Evolutionary conservation across 495 filamentous ascomycete species (phyloP), one percentile per base, ranked within the genome.

Genomic region (Pyrenula massariospora): DNA sequence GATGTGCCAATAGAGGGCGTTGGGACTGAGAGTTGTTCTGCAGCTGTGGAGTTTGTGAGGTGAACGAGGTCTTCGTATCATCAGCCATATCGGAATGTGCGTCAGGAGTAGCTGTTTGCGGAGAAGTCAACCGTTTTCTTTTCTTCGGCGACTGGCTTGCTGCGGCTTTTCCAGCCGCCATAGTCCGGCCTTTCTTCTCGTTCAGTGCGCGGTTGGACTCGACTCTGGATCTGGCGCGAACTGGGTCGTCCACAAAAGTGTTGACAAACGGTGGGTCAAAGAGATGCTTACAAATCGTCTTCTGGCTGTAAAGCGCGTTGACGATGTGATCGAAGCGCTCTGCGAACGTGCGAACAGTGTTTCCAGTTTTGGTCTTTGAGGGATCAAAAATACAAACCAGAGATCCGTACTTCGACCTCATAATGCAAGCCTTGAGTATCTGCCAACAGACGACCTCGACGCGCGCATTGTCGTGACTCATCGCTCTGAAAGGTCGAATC

Each of bases 261-360:
- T 64, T 36, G 22, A 67, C 51, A 50, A 68, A 73, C 2, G 56
- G 23, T 0, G 68, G 54, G 42, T 68, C 70, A 15, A 73, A 52
- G 11, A 73, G 48, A 49, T 74, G 72, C 59, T 73, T 72, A 61
- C 68, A 70, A 12, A 73, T 66, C 0, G 70, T 70, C 56, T 74
- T 73, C 48, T 68, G 67, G 5, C 50, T 48, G n/a, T 24, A 21
- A 31, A 61, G 51, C 2, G 25, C 49, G n/a, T 56, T 12, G 5
- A 61, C 22, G 3, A 61, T 55, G 2, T 52, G 24, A 24, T 50
- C 25, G 24, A 61, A 25, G 12, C 59, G 50, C 10, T 61, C 48
- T 0, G 52, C 59, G 48, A 58, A 61, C 5, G 22, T 58, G 10
- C 24, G 2, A 23, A 55, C 10, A n/a, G 42, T 22, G 12, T 22